Evolutionary conservation across 148 eudicot genomes (phyloP).

Genomic region (Amaranthus hypochondriacus): DNA sequence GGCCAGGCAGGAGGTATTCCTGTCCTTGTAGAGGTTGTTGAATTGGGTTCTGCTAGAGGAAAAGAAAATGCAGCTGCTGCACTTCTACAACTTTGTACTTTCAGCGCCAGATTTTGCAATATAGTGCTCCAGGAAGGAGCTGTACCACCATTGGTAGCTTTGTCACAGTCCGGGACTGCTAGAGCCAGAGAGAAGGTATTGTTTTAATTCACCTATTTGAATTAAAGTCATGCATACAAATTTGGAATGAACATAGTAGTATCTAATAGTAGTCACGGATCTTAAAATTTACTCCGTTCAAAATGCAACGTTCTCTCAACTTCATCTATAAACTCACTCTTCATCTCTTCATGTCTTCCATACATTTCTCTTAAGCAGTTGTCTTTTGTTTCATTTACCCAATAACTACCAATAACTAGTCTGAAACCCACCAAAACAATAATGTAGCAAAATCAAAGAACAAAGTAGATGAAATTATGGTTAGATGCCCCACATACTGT

Average conservation of each 20-base stretch:
- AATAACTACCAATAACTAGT: too few relatives aligned
- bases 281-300: too few relatives aligned
- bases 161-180: conserved; percentile 78
- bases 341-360: too few relatives aligned
- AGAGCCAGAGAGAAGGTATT: conserved; percentile 82
- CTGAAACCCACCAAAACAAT: too few relatives aligned
- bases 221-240: not conserved
- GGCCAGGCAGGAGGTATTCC: conserved; percentile 78
- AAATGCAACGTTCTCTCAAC: too few relatives aligned
- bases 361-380: not conserved
- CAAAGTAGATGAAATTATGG: too few relatives aligned
- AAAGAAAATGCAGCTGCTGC: conserved; percentile 95
- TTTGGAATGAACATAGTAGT: not conserved
- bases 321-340: too few relatives aligned
- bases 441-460: too few relatives aligned
- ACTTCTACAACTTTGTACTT: conserved; percentile 71
- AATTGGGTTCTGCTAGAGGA: conserved; percentile 83
- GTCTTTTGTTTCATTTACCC: too few relatives aligned
- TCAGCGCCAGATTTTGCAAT: conserved; percentile 50
- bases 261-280: too few relatives aligned
- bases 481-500: too few relatives aligned
- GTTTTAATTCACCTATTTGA: not conserved
- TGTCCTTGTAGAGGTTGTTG: conserved; percentile 73
- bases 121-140: conserved; percentile 77
- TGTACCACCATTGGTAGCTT: conserved; percentile 76